These are phyloP conservation scores for Aspergillus sp. DNA, from an alignment of 2,329 filamentous ascomycete genomes.

Conservation along the genomic window DNA sequence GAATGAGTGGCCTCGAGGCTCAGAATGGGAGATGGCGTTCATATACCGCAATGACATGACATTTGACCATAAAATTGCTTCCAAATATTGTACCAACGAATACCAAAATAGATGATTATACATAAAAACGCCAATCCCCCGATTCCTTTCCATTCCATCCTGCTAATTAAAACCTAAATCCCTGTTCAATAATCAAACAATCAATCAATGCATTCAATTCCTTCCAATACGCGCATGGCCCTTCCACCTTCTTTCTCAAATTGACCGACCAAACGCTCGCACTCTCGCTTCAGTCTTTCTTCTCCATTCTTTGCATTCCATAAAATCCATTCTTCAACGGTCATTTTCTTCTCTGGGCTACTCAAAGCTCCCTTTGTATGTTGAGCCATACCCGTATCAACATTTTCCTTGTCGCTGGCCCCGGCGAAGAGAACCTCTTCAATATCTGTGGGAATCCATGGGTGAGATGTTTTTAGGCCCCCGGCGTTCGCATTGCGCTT, in stretches of 20 bases:
- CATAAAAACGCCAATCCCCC: constrained; percentile 11
- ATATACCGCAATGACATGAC: constrained; percentile 5
- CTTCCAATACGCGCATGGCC: constrained; percentile 74
- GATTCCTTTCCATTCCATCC: not conserved
- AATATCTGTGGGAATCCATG: constrained; percentile 73
- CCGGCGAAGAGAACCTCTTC: constrained; percentile 54
- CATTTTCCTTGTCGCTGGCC: constrained; percentile 45
- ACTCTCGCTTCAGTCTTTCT: constrained; percentile 71
- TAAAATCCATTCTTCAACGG: constrained; percentile 86
- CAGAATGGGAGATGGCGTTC: constrained; percentile 1
- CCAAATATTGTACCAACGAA: constrained; percentile 10
- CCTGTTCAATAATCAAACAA: not conserved
- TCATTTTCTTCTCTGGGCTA: constrained; percentile 80
- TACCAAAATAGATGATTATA: constrained; percentile 8
- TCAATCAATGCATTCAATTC: constrained; percentile 53
- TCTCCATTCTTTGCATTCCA: constrained; percentile 78
- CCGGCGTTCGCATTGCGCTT: constrained; percentile 50
- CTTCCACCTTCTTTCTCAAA: constrained; percentile 80
- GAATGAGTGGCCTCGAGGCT: not conserved
- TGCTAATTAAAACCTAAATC: constrained; percentile 3
- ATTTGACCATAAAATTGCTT: constrained; percentile 11
- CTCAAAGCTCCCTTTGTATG: constrained; percentile 59
- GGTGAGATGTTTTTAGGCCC: constrained; percentile 51
- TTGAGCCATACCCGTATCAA: constrained; percentile 45
- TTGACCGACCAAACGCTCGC: constrained; percentile 72